Evolutionary conservation across 2,329 filamentous ascomycete species (phyloP), one percentile per base, ranked within the genome.

Genomic region (Aspergillus sp.): DNA sequence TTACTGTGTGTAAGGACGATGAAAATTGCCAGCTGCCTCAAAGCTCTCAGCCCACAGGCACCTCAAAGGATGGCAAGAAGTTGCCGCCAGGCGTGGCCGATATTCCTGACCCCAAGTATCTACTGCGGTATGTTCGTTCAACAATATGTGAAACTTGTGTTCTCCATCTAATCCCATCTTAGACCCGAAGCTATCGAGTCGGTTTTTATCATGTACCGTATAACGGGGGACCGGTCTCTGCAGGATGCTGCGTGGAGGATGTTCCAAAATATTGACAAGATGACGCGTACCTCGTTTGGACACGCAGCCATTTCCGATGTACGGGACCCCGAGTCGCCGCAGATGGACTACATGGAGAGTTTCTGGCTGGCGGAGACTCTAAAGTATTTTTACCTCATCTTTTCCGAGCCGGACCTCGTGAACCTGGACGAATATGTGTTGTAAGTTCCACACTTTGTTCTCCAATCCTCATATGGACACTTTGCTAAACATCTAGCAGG

Each of bases 131-230:
- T 17, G 65, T 52, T 19, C 8, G 17, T 17, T 38, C 11, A 2
- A 2, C 13, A 36, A 2, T 53, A 3, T 30, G 8, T 25, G 6
- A 6, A 2, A 3, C 8, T 19, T 19, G 25, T 23, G 11, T 49
- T 58, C 60, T 38, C 63, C 42, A 27, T 38, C 41, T 36, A 48
- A 57, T 11, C 27, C 8, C 8, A n/a, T 38, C 44, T 25, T 62
- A 78, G 72, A 62, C 79, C 85, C 0, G 85, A 87, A 70, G 84
- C 84, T 2, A 85, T 87, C 48, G 85, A 87, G 68, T 84, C 81
- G n/a, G 80, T 87, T 3, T 87, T 87, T 70, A 77, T 86, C 64
- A 74, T 87, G 71, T 86, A 86, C 65, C 81, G 85, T 19, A 82
- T 85, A 48, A 86, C 84, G 0, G 85, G 85, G 11, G 81, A 86